These are phyloP conservation scores for Globisporangium emineosum DNA, from an alignment of 352 stramenopile genomes.

Conservation along the genomic window DNA sequence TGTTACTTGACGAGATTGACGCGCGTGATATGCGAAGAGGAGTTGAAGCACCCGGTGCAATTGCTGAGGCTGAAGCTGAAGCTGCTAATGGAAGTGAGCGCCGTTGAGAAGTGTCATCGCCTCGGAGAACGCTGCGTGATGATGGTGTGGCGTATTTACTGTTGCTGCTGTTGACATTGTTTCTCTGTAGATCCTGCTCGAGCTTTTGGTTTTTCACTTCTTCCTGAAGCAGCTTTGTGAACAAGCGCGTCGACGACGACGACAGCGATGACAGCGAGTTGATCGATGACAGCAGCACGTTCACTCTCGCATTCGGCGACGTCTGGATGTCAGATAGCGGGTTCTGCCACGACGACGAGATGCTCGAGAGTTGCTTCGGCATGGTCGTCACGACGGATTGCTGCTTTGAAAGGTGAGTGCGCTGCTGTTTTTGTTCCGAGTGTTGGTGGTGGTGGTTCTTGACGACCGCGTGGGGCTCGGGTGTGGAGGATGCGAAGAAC, in stretches of 20 bases:
- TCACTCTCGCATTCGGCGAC: constrained; percentile 34
- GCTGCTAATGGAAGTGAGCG: not conserved
- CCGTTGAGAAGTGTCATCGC: not conserved
- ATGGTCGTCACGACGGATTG: constrained; percentile 12
- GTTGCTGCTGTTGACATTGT: not conserved
- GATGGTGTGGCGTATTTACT: not conserved
- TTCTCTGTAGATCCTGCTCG: not conserved
- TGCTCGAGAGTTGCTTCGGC: not conserved
- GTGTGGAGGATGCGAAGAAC: not conserved
- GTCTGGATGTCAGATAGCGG: constrained; percentile 39
- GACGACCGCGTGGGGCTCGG: not conserved
- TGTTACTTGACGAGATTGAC: constrained; percentile 15
- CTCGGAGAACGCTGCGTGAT: not conserved
- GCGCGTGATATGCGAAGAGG: not conserved
- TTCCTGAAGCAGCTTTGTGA: constrained; percentile 12
- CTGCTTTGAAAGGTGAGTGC: not conserved
- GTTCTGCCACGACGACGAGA: constrained; percentile 25
- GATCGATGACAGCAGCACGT: constrained; percentile 16
- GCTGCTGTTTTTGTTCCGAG: not conserved
- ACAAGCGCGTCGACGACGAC: constrained; percentile 19
- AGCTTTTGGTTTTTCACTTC: not conserved
- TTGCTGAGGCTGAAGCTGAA: not conserved
- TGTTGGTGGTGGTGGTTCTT: not conserved
- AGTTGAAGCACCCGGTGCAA: not conserved
- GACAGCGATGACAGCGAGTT: constrained; percentile 28